Evolutionary conservation across 2,329 filamentous ascomycete genomes (phyloP), one percentile per base, ranked within the genome.

Genomic region (Pseudocercospora vitis): DNA sequence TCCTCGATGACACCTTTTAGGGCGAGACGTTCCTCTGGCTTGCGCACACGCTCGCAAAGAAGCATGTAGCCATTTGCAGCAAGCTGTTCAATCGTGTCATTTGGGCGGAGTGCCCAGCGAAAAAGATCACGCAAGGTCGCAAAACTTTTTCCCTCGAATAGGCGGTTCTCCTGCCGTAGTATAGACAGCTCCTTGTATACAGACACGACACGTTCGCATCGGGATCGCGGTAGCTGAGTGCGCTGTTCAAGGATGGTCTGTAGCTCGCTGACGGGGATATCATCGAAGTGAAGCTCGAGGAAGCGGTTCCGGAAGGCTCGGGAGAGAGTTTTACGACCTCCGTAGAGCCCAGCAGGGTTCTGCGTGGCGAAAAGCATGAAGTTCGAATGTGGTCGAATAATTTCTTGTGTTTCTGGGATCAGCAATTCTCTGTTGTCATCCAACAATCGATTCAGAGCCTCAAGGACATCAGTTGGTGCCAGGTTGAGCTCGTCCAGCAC

Each of bases 291-390:
- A 3, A 99, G 77, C 71, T 99, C 94, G 3, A 99, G 80, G 65
- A 99, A 99, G 65, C 94, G 84, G 70, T 99, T 99, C 50, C 95
- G 85, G 73, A 99, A 99, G 1, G 94, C 94, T 35, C 95, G 83
- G 1, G 94, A 97, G 6, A 99, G 78, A 0, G 89, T 85, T 68
- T 99, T 99, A 63, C 94, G 83, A 12, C 94, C 94, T 54, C 95
- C 95, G 65, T 99, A 99, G 1, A 99, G 75, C 29, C 94, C 94
- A 18, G 95, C 88, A 0, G 94, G 94, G 63, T 99, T 99, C 68
- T 99, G 94, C 0, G 94, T 99, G 1, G 94, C 94, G 66, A 99
- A 99, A 0, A 99, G 82, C 83, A 97, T 96, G 70, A 99, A 99
- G 63, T 95, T 91, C 24, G 90, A 85, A 61, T 99, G 91, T 0